Evolutionary conservation across 352 stramenopile species (phyloP).

Genomic region (Pythium plurisporium): DNA sequence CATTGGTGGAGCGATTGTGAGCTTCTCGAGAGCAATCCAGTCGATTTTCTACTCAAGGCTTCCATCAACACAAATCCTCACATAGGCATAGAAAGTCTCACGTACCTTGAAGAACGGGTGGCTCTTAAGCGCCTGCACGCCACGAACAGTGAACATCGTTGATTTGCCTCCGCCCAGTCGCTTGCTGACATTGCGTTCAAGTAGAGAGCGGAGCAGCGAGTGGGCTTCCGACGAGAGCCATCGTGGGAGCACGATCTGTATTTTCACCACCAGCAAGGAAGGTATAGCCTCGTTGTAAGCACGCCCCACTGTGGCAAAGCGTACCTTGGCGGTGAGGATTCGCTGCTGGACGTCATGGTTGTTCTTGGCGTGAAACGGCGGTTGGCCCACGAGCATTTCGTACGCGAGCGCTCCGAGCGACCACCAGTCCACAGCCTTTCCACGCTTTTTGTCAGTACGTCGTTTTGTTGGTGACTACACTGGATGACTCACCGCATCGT

Average conservation of each 20-base stretch:
- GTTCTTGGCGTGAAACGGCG: constrained; percentile 74
- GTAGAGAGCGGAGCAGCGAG: constrained; percentile 93
- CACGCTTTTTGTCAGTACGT: not conserved
- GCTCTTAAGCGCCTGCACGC: constrained; percentile 93
- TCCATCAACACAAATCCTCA: too few relatives aligned
- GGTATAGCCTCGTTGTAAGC: too few relatives aligned
- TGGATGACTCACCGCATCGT: constrained; percentile 46
- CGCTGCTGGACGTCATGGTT: constrained; percentile 64
- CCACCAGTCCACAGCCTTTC: constrained; percentile 80
- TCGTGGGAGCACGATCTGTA: constrained; percentile 67
- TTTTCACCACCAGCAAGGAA: too few relatives aligned
- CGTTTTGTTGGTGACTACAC: not conserved
- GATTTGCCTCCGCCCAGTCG: constrained; percentile 91
- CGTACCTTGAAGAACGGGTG: constrained; percentile 92
- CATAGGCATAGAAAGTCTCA: too few relatives aligned
- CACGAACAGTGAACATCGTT: constrained; percentile 97
- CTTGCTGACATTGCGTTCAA: constrained; percentile 96
- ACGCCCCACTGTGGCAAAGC: too few relatives aligned
- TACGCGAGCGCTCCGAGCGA: constrained; percentile 73
- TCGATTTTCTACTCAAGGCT: too few relatives aligned
- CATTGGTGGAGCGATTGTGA: constrained; percentile 88
- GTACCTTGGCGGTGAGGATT: constrained; percentile 64
- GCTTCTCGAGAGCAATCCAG: constrained; percentile 91
- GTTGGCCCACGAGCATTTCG: constrained; percentile 77
- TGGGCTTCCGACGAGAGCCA: constrained; percentile 87